Percentiles rank a stretch among this genome's conserved stretches.
Conservation (phyloP, 345 rosid genomes). For the Camelina hispida region DNA sequence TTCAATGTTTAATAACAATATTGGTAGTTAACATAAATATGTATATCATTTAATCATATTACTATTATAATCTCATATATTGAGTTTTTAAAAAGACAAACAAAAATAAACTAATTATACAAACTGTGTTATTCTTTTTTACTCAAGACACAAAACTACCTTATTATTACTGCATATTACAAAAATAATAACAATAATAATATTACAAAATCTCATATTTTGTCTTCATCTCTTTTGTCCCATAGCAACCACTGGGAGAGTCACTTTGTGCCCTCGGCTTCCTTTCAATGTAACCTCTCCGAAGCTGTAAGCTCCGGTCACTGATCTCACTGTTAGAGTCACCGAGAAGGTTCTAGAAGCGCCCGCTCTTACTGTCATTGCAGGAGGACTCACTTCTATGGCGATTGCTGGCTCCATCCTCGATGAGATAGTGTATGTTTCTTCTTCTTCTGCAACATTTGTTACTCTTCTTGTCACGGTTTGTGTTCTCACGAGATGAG, state of each 20-base stretch:
- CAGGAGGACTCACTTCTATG: constrained; percentile 81
- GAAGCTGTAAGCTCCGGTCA: constrained; percentile 75
- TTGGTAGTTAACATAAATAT: constrained; percentile 12
- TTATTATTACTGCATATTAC: constrained; percentile 60
- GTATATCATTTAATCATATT: constrained; percentile 4
- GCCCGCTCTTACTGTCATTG: constrained; percentile 77
- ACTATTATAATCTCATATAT: constrained; percentile 4
- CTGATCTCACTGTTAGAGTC: constrained; percentile 70
- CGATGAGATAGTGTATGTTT: constrained; percentile 77
- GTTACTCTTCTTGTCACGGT: constrained; percentile 76
- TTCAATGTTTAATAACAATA: background rate
- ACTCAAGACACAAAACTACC: constrained; percentile 30
- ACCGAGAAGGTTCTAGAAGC: constrained; percentile 69
- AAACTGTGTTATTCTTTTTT: constrained; percentile 28
- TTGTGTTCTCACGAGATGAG: constrained; percentile 76
- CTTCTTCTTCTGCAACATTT: constrained; percentile 78
- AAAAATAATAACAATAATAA: constrained; percentile 50
- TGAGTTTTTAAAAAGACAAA: constrained; percentile 3
- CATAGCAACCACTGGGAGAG: constrained; percentile 83
- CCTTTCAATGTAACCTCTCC: constrained; percentile 90
- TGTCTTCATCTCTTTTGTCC: constrained; percentile 64
- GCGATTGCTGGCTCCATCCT: constrained; percentile 88
- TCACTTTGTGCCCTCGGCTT: constrained; percentile 91
- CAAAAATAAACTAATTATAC: constrained; percentile 37
- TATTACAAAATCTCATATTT: constrained; percentile 49